phyloP scores from a whole-genome alignment of 768 basidiomycete genomes.

The Rhizopogon salebrosus region DNA sequence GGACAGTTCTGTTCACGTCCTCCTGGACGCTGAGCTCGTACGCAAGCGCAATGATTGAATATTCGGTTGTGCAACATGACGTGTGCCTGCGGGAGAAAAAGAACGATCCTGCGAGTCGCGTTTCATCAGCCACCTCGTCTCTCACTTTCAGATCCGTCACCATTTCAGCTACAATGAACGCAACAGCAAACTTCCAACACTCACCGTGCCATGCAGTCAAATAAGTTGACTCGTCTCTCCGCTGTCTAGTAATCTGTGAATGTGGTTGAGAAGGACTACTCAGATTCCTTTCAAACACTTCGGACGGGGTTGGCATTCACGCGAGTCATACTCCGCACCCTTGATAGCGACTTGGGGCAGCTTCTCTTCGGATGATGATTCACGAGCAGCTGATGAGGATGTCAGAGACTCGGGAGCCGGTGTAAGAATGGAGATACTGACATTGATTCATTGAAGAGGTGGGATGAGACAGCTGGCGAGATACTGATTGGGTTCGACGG shows the following conservation, averaged over 20 bases:
- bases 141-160: background rate
- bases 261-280: background rate
- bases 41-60: background rate
- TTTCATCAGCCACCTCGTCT: background rate
- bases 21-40: background rate
- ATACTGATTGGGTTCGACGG: background rate
- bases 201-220: background rate
- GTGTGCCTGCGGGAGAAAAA: background rate
- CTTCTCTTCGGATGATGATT: background rate
- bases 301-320: background rate
- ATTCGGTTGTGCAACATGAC: background rate
- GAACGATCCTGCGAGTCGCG: background rate
- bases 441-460: background rate
- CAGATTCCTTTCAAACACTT: background rate
- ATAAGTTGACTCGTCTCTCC: background rate
- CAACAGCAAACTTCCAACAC: background rate
- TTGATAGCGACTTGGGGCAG: background rate
- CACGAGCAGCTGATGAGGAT: too few relatives aligned
- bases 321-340: background rate
- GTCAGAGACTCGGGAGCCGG: background rate
- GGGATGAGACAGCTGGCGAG: background rate
- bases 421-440: background rate
- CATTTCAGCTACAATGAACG: background rate
- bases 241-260: background rate
- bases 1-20: background rate